Base-by-base conservation (phyloP, 345 rosid species). In the Salix exigua region DNA sequence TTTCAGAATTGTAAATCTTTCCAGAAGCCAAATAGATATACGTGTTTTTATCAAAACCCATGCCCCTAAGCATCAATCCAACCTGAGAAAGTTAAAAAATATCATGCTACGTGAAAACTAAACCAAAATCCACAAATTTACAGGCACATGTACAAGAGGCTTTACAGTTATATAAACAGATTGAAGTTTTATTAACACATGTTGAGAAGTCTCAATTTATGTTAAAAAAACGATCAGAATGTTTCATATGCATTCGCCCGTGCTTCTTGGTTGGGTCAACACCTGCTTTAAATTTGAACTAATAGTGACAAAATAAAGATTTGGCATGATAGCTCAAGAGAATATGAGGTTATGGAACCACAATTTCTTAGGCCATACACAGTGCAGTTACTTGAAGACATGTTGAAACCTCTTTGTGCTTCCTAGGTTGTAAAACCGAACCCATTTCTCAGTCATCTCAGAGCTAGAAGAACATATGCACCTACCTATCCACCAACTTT, bases 51-150 rank as follows among this genome's bases (percentile, higher is more conserved):
- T 87, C 91, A 78, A 96, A 96, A 48, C 99, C 98, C 97, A 96
- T 96, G 81, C 99, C 99, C 85, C 99, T 90, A 65, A 96, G 92
- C 97, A 96, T 96, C 87, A 96, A 76, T 55, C 99, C 98, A 38
- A 96, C 99, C 99, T 94, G 82, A 81, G 64, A 74, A 76, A 30
- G 64, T 62, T 25, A 28, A 72, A 77, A 76, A 66, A 66, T 11
- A 50, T 71, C 79, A 78, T 37, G 53, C 73, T 74, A 75, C 21
- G 44, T 65, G 40, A 28, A 3, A 25, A 61, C 46, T 33, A n/a
- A 35, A 68, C 42, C 25, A 72, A 4, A 23, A 14, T 35, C 60
- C 68, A 42, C 37, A 23, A 42, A 69, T 7, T 13, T 48, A 70
- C 18, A 8, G 10, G 14, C 37, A 16, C 9, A 33, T 50, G n/a